A percentile compares a stretch with the other conserved stretches of the same genome.
phyloP scores from a whole-genome alignment of 106 monocot genomes.

The Agapanthus africanus region DNA sequence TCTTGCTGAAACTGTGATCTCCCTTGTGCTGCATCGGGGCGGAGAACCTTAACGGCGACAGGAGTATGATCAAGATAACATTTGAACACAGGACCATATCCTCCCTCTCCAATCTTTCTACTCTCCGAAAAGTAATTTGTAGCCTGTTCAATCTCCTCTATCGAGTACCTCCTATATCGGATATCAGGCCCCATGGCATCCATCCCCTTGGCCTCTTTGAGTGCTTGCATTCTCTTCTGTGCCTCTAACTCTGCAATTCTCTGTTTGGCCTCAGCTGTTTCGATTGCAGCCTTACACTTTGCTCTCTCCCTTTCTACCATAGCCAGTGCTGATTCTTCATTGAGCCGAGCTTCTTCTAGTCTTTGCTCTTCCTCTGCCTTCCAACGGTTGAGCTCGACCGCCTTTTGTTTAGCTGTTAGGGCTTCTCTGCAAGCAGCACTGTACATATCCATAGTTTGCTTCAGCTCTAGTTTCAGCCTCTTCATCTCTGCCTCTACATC shows the following conservation, averaged over 20 bases:
- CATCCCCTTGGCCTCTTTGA: constrained; percentile 3
- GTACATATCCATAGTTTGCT: constrained; percentile 54
- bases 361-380: constrained; percentile 29
- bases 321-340: constrained; percentile 14
- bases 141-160: constrained; percentile 26
- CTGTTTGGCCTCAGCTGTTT: constrained; percentile 16
- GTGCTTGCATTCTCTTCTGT: constrained; percentile 21
- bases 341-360: constrained; percentile 14
- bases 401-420: constrained; percentile 36
- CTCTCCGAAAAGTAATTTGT: background rate
- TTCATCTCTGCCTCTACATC: constrained; percentile 42
- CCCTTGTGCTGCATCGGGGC: constrained; percentile 32
- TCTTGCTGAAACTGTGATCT: constrained; percentile 34
- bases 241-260: constrained; percentile 29
- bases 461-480: constrained; percentile 34
- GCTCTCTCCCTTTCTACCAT: constrained; percentile 17
- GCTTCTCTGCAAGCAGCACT: constrained; percentile 47
- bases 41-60: constrained; percentile 28
- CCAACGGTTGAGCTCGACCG: constrained; percentile 15
- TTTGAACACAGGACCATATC: constrained; percentile 27
- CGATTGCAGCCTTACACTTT: constrained; percentile 20
- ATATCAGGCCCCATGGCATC: background rate
- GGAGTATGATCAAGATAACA: constrained; percentile 25
- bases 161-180: constrained; percentile 19
- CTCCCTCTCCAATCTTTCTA: constrained; percentile 25